A percentile compares a stretch with the other conserved stretches of the same genome.
Evolutionary conservation across 2,329 filamentous ascomycete species (phyloP).

Genomic region (Venturia carpophila): DNA sequence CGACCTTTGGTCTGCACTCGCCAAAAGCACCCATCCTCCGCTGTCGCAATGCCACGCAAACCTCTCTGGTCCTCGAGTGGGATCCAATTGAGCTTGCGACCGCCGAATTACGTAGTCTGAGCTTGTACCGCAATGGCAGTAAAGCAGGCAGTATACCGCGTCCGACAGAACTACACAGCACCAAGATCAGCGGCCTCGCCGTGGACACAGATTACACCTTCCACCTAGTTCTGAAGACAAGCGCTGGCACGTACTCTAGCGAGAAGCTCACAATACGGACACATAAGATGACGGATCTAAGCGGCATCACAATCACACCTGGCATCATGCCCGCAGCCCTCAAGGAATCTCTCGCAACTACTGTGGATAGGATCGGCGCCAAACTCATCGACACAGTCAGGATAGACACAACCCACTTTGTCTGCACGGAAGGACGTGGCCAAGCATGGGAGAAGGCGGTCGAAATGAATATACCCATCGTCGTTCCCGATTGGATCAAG

Average conservation of each 20-base stretch:
- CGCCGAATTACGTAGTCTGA: conserved; percentile 80
- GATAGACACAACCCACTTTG: conserved; percentile 97
- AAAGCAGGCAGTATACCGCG: conserved; percentile 94
- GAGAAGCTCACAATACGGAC: conserved; percentile 81
- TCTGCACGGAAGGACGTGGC: conserved; percentile 88
- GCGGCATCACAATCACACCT: conserved; percentile 88
- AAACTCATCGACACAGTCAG: conserved; percentile 83
- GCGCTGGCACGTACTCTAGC: conserved; percentile 76
- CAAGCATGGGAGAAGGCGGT: conserved; percentile 91
- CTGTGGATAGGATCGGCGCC: conserved; percentile 82
- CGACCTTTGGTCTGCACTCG: conserved; percentile 73
- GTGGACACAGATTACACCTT: conserved; percentile 95
- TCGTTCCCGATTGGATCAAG: conserved; percentile 93
- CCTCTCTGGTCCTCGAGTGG: conserved; percentile 97
- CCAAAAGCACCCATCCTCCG: conserved; percentile 72
- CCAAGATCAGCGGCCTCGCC: conserved; percentile 93
- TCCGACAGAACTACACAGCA: conserved; percentile 79
- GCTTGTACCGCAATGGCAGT: conserved; percentile 88
- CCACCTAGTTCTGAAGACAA: conserved; percentile 84
- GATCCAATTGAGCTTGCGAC: conserved; percentile 90
- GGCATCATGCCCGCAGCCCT: conserved; percentile 70
- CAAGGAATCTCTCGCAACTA: conserved; percentile 63
- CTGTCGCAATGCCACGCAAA: conserved; percentile 95
- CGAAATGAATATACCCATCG: conserved; percentile 96
- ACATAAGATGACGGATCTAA: conserved; percentile 97